A percentile compares a stretch with the other conserved stretches of the same genome.
Conservation (phyloP, 2,329 filamentous ascomycete genomes). For the Chlorencoelia australis region DNA sequence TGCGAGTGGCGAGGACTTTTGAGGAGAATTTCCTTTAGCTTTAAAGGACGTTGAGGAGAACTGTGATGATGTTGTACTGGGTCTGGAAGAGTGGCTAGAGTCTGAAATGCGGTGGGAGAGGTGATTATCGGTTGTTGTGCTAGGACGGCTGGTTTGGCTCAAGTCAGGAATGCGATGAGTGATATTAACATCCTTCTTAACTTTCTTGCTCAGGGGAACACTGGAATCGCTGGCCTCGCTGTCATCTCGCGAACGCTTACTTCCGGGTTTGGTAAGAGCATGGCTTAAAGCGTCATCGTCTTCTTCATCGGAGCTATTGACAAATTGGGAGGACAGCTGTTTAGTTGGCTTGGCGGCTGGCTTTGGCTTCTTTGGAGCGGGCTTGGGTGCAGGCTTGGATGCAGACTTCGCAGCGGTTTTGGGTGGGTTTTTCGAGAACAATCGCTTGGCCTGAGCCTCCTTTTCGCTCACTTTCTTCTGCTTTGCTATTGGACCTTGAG, state of each 20-base stretch:
- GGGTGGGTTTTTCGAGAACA: constrained; percentile 33
- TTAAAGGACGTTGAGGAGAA: constrained; percentile 28
- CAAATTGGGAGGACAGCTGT: constrained; percentile 24
- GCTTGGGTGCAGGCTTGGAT: constrained; percentile 15
- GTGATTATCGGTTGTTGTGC: constrained; percentile 26
- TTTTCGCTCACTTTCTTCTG: constrained; percentile 46
- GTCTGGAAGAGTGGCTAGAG: constrained; percentile 37
- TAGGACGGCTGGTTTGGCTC: constrained; percentile 36
- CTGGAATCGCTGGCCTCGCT: constrained; percentile 23
- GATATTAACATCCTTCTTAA: constrained; percentile 21
- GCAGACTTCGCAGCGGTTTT: constrained; percentile 16
- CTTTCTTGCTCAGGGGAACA: constrained; percentile 24
- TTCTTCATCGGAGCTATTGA: constrained; percentile 26
- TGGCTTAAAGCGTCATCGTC: constrained; percentile 8
- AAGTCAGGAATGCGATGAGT: constrained; percentile 37
- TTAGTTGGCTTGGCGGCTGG: constrained; percentile 10
- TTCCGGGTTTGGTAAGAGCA: constrained; percentile 20
- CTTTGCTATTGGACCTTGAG: constrained; percentile 40
- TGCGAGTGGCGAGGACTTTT: constrained; percentile 55
- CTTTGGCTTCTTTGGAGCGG: constrained; percentile 3
- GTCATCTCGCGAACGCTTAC: constrained; percentile 42
- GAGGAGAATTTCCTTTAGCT: constrained; percentile 44
- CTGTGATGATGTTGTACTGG: constrained; percentile 30
- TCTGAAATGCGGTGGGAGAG: constrained; percentile 36
- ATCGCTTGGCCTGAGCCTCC: constrained; percentile 46